Evolutionary conservation across 2,329 filamentous ascomycete genomes (phyloP).

Genomic region (Cephalotrichum gorgonifer): DNA sequence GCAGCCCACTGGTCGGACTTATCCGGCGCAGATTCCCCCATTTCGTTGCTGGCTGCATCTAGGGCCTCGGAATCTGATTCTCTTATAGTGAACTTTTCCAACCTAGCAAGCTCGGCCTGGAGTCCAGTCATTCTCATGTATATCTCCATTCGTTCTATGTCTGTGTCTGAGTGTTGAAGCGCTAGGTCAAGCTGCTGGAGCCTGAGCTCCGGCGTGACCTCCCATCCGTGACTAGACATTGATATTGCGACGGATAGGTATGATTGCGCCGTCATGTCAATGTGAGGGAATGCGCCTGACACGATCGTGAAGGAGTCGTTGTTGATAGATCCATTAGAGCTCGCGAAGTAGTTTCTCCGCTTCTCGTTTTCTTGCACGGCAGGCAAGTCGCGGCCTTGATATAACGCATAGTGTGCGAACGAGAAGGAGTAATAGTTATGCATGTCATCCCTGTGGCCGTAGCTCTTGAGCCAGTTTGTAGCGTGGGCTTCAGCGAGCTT

Average conservation of each 20-base stretch:
- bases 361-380: not conserved
- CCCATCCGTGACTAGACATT: not conserved
- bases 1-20: not conserved
- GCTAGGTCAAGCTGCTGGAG: not conserved
- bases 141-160: not conserved
- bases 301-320: not conserved
- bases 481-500: conserved; percentile 2
- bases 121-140: not conserved
- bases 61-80: too few species aligned
- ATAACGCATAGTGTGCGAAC: not conserved
- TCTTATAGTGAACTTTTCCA: too few species aligned
- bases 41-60: not conserved
- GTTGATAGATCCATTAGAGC: not conserved
- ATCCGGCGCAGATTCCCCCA: not conserved
- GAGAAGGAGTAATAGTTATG: not conserved
- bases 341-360: not conserved
- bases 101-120: too few species aligned
- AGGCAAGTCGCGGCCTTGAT: conserved; percentile 1
- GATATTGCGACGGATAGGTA: not conserved
- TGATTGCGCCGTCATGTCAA: conserved; percentile 1
- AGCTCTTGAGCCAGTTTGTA: conserved; percentile 1
- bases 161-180: not conserved
- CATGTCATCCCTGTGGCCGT: not conserved
- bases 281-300: conserved; percentile 1
- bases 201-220: not conserved